A percentile compares a stretch with the other conserved stretches of the same genome.
These are phyloP conservation scores for Vaccinium macrocarpon DNA, from an alignment of 148 eudicot species.

Conservation along the genomic window DNA sequence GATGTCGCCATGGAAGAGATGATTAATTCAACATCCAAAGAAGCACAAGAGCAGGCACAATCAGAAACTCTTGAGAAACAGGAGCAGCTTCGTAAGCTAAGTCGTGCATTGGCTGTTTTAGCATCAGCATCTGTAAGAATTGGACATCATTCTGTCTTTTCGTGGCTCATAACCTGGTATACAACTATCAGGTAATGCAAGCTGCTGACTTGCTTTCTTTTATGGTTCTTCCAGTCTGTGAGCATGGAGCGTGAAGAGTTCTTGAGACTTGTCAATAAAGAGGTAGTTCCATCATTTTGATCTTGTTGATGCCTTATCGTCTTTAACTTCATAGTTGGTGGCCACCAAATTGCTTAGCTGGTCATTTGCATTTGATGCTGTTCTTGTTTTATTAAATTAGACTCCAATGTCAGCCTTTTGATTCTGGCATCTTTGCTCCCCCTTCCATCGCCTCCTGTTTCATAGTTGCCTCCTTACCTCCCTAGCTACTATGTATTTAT, in stretches of 20 bases:
- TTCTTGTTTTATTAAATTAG: background rate
- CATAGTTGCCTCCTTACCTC: background rate
- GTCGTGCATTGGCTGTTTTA: constrained; percentile 90
- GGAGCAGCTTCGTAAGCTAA: constrained; percentile 76
- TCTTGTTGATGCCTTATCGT: background rate
- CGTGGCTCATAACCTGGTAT: background rate
- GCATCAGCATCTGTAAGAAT: constrained; percentile 89
- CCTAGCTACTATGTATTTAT: background rate
- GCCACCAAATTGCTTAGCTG: constrained; percentile 1
- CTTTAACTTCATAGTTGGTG: background rate
- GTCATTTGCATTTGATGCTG: background rate
- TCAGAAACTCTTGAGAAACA: constrained; percentile 56
- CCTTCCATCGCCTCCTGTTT: background rate
- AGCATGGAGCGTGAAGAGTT: constrained; percentile 90
- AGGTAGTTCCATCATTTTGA: constrained; percentile 42
- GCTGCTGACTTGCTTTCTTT: background rate
- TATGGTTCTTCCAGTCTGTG: constrained; percentile 62
- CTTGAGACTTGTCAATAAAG: constrained; percentile 81
- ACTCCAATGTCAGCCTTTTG: background rate
- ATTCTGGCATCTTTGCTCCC: background rate
- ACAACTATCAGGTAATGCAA: background rate
- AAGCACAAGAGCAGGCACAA: constrained; percentile 53
- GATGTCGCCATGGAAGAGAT: constrained; percentile 74
- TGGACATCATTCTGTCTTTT: background rate
- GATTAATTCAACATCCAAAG: constrained; percentile 21